Conservation (phyloP, 371 early-diverging fungal genomes). For the Parasitella parasitica region DNA sequence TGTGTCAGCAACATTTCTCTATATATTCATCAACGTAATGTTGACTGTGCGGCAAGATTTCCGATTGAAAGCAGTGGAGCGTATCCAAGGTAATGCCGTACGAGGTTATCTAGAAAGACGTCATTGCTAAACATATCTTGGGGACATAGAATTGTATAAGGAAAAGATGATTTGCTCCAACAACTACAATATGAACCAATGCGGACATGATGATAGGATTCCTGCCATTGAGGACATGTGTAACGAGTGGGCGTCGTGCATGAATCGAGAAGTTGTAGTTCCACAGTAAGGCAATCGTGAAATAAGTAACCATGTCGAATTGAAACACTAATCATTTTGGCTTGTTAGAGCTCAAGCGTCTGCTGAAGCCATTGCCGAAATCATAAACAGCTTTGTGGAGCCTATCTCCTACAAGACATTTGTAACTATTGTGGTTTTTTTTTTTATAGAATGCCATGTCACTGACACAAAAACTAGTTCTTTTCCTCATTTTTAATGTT, state of each 20-base stretch:
- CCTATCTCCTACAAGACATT: constrained; percentile 82
- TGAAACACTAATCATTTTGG: not conserved
- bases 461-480: not conserved
- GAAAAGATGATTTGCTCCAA: constrained; percentile 69
- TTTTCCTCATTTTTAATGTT: constrained; percentile 3
- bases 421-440: constrained; percentile 32
- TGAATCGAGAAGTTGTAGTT: constrained; percentile 69
- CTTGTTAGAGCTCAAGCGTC: constrained; percentile 58
- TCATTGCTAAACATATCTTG: no score
- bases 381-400: constrained; percentile 77
- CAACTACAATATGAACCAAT: constrained; percentile 74
- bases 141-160: constrained; percentile 57
- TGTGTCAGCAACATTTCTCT: constrained; percentile 51
- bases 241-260: constrained; percentile 78
- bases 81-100: constrained; percentile 45
- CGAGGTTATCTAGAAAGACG: no score
- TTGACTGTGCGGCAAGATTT: constrained; percentile 67
- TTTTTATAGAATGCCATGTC: not conserved
- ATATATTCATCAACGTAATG: constrained; percentile 60
- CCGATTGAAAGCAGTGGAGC: constrained; percentile 65
- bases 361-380: constrained; percentile 81
- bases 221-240: constrained; percentile 81
- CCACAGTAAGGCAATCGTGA: constrained; percentile 41
- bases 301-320: not conserved
- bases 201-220: constrained; percentile 68